Percentiles rank a stretch among this genome's conserved stretches.
Evolutionary conservation across 768 basidiomycete genomes (phyloP).

Genomic region (Tylopilus plumbeoviolaceoides): DNA sequence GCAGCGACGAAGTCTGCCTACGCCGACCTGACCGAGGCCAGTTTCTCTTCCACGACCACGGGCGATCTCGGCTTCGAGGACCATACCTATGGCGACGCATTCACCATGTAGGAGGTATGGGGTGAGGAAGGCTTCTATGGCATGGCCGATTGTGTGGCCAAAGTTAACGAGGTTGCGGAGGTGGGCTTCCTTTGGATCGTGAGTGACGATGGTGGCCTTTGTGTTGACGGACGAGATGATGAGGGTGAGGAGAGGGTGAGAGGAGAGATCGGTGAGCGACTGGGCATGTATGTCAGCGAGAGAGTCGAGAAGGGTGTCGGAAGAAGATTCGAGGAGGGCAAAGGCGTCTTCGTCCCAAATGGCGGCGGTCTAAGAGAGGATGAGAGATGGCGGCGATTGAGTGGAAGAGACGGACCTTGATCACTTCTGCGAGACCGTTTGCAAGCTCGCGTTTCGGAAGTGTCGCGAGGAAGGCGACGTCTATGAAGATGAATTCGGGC

Average conservation of each 20-base stretch:
- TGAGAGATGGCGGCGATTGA: constrained; percentile 2
- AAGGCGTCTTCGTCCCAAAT: constrained; percentile 96
- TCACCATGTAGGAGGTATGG: constrained; percentile 95
- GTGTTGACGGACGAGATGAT: constrained; percentile 92
- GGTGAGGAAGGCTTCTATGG: constrained; percentile 93
- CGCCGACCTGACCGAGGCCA: constrained; percentile 83
- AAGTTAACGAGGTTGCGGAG: constrained; percentile 99
- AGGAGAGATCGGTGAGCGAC: constrained; percentile 61
- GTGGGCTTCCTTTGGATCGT: constrained; percentile 95
- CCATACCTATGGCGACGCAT: constrained; percentile 93
- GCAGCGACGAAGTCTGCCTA: constrained; percentile 84
- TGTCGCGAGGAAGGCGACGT: constrained; percentile 92
- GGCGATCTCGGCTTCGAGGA: constrained; percentile 93
- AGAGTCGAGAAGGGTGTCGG: constrained; percentile 81
- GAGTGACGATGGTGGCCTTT: constrained; percentile 95
- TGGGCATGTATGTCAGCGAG: constrained; percentile 56
- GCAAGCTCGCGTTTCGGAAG: constrained; percentile 90
- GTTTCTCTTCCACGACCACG: constrained; percentile 63
- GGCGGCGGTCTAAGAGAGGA: constrained; percentile 77
- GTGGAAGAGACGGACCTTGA: constrained; percentile 62
- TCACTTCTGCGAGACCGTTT: constrained; percentile 98
- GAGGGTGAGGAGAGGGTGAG: constrained; percentile 86
- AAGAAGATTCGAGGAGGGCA: constrained; percentile 78
- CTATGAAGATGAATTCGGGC: constrained; percentile 95
- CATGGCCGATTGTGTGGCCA: constrained; percentile 97